phyloP scores from a whole-genome alignment of 2,329 filamentous ascomycete genomes.

The Grosmannia huntii region DNA sequence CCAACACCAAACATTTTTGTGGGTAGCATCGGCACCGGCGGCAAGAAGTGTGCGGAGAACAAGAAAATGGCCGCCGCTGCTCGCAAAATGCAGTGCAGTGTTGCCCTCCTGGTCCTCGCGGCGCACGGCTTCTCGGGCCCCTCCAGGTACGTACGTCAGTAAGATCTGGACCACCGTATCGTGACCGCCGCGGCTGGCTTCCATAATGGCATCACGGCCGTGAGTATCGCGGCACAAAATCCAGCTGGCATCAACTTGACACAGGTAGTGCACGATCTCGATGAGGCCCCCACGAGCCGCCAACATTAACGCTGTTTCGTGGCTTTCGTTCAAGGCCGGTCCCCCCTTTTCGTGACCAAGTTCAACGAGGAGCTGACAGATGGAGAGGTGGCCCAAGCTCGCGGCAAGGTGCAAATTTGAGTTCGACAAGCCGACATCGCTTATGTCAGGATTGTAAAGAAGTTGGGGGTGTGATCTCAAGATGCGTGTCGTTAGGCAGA shows the following conservation, averaged over 20 bases:
- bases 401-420: conserved; percentile 75
- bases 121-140: conserved; percentile 38
- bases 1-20: conserved; percentile 66
- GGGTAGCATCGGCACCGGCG: conserved; percentile 63
- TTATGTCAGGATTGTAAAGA: conserved; percentile 68
- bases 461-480: conserved; percentile 57
- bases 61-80: conserved; percentile 66
- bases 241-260: conserved; percentile 46
- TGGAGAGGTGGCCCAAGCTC: conserved; percentile 54
- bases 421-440: conserved; percentile 57
- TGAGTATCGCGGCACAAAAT: conserved; percentile 53
- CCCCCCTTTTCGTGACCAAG: conserved; percentile 59
- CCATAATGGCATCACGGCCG: conserved; percentile 62
- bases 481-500: conserved; percentile 62
- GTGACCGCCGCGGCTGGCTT: conserved; percentile 45
- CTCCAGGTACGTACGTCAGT: conserved; percentile 46
- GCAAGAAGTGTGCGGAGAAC: conserved; percentile 65
- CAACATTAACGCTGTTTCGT: conserved; percentile 73
- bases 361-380: conserved; percentile 58
- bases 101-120: conserved; percentile 62
- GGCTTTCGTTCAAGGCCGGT: conserved; percentile 64
- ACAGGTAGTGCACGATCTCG: conserved; percentile 60
- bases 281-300: conserved; percentile 58
- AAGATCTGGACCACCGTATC: conserved; percentile 54
- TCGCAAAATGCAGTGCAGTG: conserved; percentile 77